phyloP scores from a whole-genome alignment of 345 rosid species.

The Reutealis trisperma region DNA sequence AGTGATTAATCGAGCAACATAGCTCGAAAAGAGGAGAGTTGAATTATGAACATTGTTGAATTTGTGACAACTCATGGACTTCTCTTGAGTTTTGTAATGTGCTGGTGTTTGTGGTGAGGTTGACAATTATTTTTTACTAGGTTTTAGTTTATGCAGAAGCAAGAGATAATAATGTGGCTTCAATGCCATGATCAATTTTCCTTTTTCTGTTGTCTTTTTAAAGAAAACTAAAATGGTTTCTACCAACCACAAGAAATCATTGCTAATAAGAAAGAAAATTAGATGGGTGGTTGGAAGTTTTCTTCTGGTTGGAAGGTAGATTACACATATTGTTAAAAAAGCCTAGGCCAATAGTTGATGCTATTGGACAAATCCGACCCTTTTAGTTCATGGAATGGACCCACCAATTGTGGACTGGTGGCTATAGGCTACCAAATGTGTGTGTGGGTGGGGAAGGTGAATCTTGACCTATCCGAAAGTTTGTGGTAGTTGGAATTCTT shows the following conservation, averaged over 20 bases:
- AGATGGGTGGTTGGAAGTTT: background rate
- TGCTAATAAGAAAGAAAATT: background rate
- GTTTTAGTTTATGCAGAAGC: background rate
- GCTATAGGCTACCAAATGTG: background rate
- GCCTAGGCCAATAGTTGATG: no score
- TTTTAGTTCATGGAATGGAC: background rate
- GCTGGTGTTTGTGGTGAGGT: constrained; percentile 19
- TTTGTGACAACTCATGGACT: constrained; percentile 20
- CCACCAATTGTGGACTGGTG: background rate
- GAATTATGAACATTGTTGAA: constrained; percentile 22
- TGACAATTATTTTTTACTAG: constrained; percentile 6
- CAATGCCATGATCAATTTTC: background rate
- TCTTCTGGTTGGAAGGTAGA: no score
- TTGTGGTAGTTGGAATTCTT: constrained; percentile 34
- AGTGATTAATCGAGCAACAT: constrained; percentile 26
- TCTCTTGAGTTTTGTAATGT: constrained; percentile 34
- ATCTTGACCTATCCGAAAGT: constrained; percentile 23
- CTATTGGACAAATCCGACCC: no score
- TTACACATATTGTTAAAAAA: no score
- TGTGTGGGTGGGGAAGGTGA: constrained; percentile 1
- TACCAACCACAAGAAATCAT: no score
- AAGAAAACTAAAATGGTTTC: background rate
- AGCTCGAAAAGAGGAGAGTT: constrained; percentile 22
- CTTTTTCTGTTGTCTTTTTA: background rate
- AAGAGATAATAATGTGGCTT: no score